Evolutionary conservation across 169 alveolate species (phyloP).

Genomic region (Toxoplasma gondii): DNA sequence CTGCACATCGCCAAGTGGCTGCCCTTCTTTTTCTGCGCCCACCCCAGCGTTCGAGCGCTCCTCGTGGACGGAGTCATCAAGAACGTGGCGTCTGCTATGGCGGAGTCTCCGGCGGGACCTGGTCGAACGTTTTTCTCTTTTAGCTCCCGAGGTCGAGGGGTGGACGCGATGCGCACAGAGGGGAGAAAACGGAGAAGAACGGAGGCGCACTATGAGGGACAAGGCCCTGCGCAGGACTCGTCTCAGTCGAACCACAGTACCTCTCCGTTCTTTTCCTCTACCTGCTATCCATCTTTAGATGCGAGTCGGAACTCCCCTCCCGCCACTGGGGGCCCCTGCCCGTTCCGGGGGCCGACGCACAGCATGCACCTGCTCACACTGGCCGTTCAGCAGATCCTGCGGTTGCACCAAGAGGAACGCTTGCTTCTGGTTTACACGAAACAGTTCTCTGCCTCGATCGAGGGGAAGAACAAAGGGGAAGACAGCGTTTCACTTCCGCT

Average conservation of each 20-base stretch:
- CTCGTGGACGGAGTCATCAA: constrained; percentile 24
- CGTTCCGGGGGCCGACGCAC: not conserved
- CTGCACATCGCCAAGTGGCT: constrained; percentile 14
- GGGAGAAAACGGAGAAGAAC: not conserved
- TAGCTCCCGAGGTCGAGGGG: not conserved
- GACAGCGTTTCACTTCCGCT: not conserved
- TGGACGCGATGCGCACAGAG: not conserved
- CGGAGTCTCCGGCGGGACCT: not conserved
- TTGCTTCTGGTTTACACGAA: constrained; percentile 31
- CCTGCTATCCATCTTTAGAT: too few species aligned
- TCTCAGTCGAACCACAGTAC: not conserved
- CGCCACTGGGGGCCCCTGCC: not conserved
- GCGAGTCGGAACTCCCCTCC: not conserved
- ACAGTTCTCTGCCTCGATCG: not conserved
- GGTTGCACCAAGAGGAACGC: not conserved
- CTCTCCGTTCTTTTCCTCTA: too few species aligned
- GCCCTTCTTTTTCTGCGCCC: not conserved
- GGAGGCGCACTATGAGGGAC: not conserved
- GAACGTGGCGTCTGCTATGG: not conserved
- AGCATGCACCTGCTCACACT: not conserved
- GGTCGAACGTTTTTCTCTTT: not conserved
- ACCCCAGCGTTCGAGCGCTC: constrained; percentile 6
- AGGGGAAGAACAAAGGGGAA: not conserved
- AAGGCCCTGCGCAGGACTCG: not conserved
- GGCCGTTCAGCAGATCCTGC: constrained; percentile 38